Evolutionary conservation across 1,284 basidiomycete genomes (phyloP), one percentile per base, ranked within the genome.

Genomic region (Exsudoporus floridanus): DNA sequence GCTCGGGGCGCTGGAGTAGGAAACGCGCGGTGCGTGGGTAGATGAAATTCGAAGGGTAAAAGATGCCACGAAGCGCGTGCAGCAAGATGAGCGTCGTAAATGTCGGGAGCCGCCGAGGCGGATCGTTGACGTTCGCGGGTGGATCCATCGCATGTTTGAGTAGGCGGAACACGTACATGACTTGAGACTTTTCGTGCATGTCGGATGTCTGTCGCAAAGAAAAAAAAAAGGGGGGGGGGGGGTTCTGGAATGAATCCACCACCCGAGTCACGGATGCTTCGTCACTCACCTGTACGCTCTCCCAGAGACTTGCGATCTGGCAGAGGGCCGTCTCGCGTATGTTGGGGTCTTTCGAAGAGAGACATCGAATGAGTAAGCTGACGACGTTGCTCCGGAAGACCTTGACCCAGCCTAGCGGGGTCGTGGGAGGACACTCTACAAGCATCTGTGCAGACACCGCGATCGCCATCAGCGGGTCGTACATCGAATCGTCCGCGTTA

Each of bases 401-500:
- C 60, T 92, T 85, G 12, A 97, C 86, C 93, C 93, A 97, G 74
- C 68, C 63, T 4, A 75, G 50, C 0, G 64, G 81, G 0, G 83
- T 82, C 0, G 82, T 66, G 0, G 85, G 82, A 13, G 74, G 77
- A 42, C 75, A 74, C 31, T 86, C 82, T 0, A 73, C 69, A 27
- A 94, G 72, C 59, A 84, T 79, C 48, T 86, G 81, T 1, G 80
- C 78, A 36, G 88, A 81, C 12, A 96, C 73, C 7, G 87, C 73
- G 31, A 91, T 71, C 12, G 94, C 69, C 65, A 96, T 92, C 0
- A 87, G 70, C 1, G 94, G 93, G 64, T 98, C 94, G 61, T 96
- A 98, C 23, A 88, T 61, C 5, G 70, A 70, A 16, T 60, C 65
- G 27, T 80, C 77, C 19, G 68, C 56, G 7, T 60, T 36, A 10